Evolutionary conservation across 2,329 filamentous ascomycete genomes (phyloP), one percentile per base, ranked within the genome.

Genomic region (Ceratocystis ficicola): DNA sequence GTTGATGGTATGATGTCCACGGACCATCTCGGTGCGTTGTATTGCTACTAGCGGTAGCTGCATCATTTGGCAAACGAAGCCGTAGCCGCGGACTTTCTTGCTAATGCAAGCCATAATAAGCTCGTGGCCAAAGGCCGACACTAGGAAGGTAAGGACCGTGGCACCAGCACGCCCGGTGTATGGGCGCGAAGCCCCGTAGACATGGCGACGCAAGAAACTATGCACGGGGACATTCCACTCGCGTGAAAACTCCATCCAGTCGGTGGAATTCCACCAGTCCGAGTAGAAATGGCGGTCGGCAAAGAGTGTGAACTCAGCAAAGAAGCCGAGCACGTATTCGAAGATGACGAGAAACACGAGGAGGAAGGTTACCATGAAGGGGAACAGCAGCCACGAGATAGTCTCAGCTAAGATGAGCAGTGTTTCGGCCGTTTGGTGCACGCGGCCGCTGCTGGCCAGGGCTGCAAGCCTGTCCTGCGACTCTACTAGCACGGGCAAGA

Each of bases 181-280:
- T 12, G 86, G 84, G 8, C 89, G 81, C 12, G 87, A 88, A 1
- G 91, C 91, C 66, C 85, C 87, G 76, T 97, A 99, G 69, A 99
- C 93, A 75, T 99, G 94, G 28, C 94, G 84, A 6, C 92, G 86
- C 71, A 97, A 87, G 78, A 96, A 99, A 73, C 92, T 88, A 77
- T 97, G 94, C 5, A 96, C 93, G 57, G 93, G 93, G n/a, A 95
- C 85, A 74, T 97, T 97, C 93, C 94, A 97, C 78, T 96, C 89
- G 70, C 91, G 85, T 10, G 87, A 92, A 76, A 97, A 99, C 76
- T 96, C 92, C 74, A 97, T 87, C 91, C 90, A 94, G 79, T 93
- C 89, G 70, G 86, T 89, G 70, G 82, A 85, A 76, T 88, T 88
- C 85, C 85, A 86, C 83, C 84, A 86, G 77, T 87, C 85, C 63